Evolutionary conservation across 768 basidiomycete genomes (phyloP), one percentile per base, ranked within the genome.

Genomic region (Baorangia bicolor): DNA sequence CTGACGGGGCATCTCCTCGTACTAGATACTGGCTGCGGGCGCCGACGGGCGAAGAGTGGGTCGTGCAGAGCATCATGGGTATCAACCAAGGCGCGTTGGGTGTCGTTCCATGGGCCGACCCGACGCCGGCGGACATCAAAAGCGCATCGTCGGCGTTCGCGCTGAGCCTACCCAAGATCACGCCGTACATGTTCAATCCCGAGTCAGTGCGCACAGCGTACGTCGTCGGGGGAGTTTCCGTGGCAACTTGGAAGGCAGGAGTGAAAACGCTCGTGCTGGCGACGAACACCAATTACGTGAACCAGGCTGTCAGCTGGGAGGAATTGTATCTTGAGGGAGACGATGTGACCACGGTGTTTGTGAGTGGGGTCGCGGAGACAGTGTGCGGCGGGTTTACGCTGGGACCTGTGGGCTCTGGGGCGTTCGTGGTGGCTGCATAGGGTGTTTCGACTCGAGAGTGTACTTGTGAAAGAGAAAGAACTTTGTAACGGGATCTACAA

Each of bases 11-110:
- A 3, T 18, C 3, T 8, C 23, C 10, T 20, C 11, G 4, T 9
- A 4, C 72, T 37, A 81, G 81, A 71, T 88, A 72, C 59, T 89
- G 88, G 88, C 67, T 73, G 63, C 76, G 83, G 6, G 71, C 67
- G 42, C 90, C 90, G 0, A 88, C 86, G 0, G 88, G 88, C 9
- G 74, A 79, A 50, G 88, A 91, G 65, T 90, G 81, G 66, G 75
- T 88, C 16, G 80, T 89, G 4, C 75, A 88, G 70, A 80, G 77
- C 59, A 76, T 87, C 33, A 65, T 90, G 18, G 84, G 80, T 2
- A 83, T 90, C 65, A 90, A 87, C 57, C 87, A 90, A 51, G 87
- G 89, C 6, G 86, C 75, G 2, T 66, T 83, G 7, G 86, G 85
- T 73, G 59, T 84, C 34, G 59, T 73, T 5, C 59, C 70, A 5